Percentiles rank a stretch among this genome's conserved stretches.
phyloP scores from a whole-genome alignment of 2,329 filamentous ascomycete species.

The Ascochyta rabiei region DNA sequence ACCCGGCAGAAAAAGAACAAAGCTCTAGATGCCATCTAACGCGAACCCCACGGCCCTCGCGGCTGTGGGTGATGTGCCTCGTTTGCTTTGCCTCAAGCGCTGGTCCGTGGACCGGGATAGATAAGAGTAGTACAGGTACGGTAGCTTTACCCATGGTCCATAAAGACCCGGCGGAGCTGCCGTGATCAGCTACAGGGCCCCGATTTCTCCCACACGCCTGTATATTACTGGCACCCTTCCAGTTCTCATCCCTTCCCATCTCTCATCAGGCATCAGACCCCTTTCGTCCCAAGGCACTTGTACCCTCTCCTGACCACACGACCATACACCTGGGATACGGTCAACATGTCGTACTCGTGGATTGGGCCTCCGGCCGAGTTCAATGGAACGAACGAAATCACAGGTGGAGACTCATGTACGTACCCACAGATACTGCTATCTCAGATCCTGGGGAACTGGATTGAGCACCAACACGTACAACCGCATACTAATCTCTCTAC shows the following conservation, averaged over 20 bases:
- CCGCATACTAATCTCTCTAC: conserved; percentile 22
- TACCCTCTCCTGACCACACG: conserved; percentile 13
- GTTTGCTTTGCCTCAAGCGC: conserved; percentile 45
- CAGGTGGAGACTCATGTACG: conserved; percentile 81
- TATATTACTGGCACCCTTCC: conserved; percentile 42
- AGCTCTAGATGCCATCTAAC: conserved; percentile 38
- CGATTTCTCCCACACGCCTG: conserved; percentile 36
- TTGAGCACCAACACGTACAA: background rate
- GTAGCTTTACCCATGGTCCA: conserved; percentile 33
- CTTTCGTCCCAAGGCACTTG: conserved; percentile 10
- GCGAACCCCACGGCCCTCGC: conserved; percentile 47
- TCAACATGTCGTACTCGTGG: conserved; percentile 57
- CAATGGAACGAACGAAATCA: conserved; percentile 63
- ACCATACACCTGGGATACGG: conserved; percentile 18
- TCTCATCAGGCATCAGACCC: conserved; percentile 17
- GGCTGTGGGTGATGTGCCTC: conserved; percentile 42
- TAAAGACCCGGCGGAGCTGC: conserved; percentile 42
- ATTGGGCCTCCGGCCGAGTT: conserved; percentile 53
- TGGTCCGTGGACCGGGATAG: conserved; percentile 45
- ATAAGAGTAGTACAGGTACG: conserved; percentile 46
- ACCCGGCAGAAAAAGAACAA: conserved; percentile 42
- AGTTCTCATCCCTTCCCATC: conserved; percentile 18
- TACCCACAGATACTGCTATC: conserved; percentile 32
- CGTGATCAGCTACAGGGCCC: conserved; percentile 38
- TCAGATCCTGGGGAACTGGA: background rate